Conservation (phyloP, 2,329 filamentous ascomycete species). For the Hymenoscyphus linearis region DNA sequence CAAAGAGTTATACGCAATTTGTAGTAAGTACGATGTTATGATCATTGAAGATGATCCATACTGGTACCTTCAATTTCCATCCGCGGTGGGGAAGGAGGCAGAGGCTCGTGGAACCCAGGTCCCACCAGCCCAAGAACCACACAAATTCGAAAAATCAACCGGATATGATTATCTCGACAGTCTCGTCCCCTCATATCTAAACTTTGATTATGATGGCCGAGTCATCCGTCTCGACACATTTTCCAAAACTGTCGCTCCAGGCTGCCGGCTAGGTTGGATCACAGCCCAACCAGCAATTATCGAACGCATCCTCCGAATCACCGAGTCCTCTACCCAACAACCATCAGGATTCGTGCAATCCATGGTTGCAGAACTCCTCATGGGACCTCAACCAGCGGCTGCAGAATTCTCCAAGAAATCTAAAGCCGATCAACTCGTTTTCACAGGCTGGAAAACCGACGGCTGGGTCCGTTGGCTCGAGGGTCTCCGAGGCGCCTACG, state of each 20-base stretch:
- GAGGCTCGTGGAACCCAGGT: constrained; percentile 33
- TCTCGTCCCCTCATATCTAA: constrained; percentile 76
- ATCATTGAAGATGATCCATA: constrained; percentile 95
- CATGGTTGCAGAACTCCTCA: constrained; percentile 70
- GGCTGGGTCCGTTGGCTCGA: constrained; percentile 92
- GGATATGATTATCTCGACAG: constrained; percentile 79
- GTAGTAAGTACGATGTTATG: constrained; percentile 78
- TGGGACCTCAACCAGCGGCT: constrained; percentile 59
- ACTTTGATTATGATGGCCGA: constrained; percentile 76
- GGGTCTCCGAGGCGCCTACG: constrained; percentile 77
- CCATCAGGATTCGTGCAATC: constrained; percentile 87
- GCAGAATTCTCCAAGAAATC: constrained; percentile 38
- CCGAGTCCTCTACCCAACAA: constrained; percentile 73
- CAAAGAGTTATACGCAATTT: constrained; percentile 73
- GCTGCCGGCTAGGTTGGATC: constrained; percentile 86
- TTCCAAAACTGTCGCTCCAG: constrained; percentile 86
- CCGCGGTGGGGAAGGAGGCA: constrained; percentile 45
- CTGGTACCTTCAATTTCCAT: constrained; percentile 89
- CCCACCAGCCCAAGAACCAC: constrained; percentile 17
- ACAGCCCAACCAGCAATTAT: constrained; percentile 75
- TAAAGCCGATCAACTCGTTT: constrained; percentile 32
- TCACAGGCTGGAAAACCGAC: constrained; percentile 67
- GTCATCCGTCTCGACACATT: constrained; percentile 90
- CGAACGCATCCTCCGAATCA: constrained; percentile 68
- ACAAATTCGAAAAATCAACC: constrained; percentile 40